Percentiles rank a stretch among this genome's conserved stretches.
Conservation (phyloP, 1,284 basidiomycete genomes). For the Inonotus obliquus region DNA sequence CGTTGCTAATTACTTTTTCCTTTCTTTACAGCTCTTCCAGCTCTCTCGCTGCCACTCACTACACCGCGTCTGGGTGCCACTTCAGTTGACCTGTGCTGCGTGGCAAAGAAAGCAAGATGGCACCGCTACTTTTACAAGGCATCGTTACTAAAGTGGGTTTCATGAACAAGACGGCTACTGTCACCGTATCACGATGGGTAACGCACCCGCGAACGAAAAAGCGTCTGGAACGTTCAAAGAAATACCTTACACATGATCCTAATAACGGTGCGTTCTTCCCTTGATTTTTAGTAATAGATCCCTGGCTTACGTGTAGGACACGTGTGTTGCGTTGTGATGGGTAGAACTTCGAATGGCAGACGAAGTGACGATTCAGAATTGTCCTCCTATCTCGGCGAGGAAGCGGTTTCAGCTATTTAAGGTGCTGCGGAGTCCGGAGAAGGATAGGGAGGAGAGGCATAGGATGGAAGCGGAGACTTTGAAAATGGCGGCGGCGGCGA, state of each 20-base stretch:
- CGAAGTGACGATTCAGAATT: slow-evolving; percentile 70
- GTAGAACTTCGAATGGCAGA: slow-evolving; percentile 63
- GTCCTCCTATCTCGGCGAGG: slow-evolving; percentile 68
- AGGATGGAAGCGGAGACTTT: background rate
- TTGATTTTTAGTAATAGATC: background rate
- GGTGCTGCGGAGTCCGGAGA: slow-evolving; percentile 61
- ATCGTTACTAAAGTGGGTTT: slow-evolving; percentile 71
- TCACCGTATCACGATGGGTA: slow-evolving; percentile 67
- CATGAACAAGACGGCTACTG: slow-evolving; percentile 80
- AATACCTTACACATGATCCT: slow-evolving; percentile 72
- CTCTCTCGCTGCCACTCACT: background rate
- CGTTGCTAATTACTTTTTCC: background rate
- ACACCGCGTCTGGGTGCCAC: background rate
- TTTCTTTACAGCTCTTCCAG: background rate
- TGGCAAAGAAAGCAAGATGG: slow-evolving; percentile 49
- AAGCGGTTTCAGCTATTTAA: slow-evolving; percentile 70
- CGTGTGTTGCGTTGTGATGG: background rate
- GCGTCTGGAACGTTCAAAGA: slow-evolving; percentile 69
- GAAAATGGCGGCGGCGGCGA: background rate
- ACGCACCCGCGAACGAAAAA: slow-evolving; percentile 69
- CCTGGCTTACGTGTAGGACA: background rate
- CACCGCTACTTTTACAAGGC: slow-evolving; percentile 68
- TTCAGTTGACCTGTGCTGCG: slow-evolving; percentile 6
- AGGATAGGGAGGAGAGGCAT: slow-evolving; percentile 41
- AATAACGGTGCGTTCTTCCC: slow-evolving; percentile 45